Percentiles rank a stretch among this genome's conserved stretches.
Evolutionary conservation across 176 grass and related monocot genomes (phyloP).

Genomic region (Raddia guianensis): DNA sequence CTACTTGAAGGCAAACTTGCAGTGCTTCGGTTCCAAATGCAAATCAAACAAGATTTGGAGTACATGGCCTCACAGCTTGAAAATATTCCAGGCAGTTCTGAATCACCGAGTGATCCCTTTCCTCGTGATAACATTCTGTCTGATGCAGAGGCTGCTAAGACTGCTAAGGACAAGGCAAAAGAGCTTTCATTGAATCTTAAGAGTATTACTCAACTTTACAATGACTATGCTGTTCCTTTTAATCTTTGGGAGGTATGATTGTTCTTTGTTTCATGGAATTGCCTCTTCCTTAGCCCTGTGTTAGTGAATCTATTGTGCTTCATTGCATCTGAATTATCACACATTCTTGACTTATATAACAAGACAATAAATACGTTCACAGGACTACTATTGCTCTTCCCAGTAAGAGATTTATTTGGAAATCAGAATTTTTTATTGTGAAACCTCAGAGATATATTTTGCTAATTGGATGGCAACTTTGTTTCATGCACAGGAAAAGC

Average conservation of each 20-base stretch:
- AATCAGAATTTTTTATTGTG: background rate
- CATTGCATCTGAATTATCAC: background rate
- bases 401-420: background rate
- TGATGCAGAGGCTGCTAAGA: slow-evolving; percentile 53
- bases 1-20: slow-evolving; percentile 96
- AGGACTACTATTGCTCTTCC: background rate
- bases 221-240: slow-evolving; percentile 89
- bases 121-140: slow-evolving; percentile 51
- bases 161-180: slow-evolving; percentile 77
- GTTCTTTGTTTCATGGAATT: slow-evolving; percentile 40
- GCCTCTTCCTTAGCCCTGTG: slow-evolving; percentile 9
- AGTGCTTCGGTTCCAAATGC: slow-evolving; percentile 91
- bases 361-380: background rate
- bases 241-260: slow-evolving; percentile 88
- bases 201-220: slow-evolving; percentile 98
- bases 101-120: slow-evolving; percentile 54
- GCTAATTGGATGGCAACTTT: background rate
- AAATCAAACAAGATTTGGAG: slow-evolving; percentile 85
- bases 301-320: slow-evolving; percentile 16
- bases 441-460: background rate
- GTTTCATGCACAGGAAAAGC: background rate
- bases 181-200: slow-evolving; percentile 82
- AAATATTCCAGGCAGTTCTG: slow-evolving; percentile 46
- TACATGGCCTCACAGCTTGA: slow-evolving; percentile 52
- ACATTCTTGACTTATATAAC: background rate